Evolutionary conservation across 2,329 filamentous ascomycete species (phyloP).

Genomic region (Ophiostoma himal-ulmi): DNA sequence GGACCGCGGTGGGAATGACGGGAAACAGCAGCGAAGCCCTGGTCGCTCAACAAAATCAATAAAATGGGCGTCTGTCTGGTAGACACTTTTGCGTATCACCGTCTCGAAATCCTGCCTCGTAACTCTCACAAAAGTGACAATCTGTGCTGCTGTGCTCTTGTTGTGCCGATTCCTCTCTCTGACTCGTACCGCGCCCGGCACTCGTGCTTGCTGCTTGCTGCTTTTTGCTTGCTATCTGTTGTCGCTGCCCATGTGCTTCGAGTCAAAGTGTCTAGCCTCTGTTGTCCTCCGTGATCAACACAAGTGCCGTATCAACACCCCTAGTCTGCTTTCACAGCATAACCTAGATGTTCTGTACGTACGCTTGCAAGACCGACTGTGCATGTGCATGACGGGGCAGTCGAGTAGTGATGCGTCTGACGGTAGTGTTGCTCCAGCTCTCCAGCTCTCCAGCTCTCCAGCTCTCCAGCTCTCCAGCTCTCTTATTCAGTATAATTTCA

Average conservation of each 20-base stretch:
- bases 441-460: background rate
- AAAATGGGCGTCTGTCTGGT: background rate
- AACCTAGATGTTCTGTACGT: background rate
- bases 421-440: background rate
- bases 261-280: background rate
- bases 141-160: constrained; percentile 2
- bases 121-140: constrained; percentile 3
- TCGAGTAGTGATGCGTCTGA: background rate
- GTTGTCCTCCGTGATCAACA: background rate
- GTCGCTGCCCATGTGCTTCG: background rate
- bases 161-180: background rate
- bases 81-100: constrained; percentile 17
- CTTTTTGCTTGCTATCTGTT: background rate
- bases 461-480: background rate
- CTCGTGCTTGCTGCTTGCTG: background rate
- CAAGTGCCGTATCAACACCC: background rate
- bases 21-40: background rate
- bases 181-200: background rate
- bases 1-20: background rate
- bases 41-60: background rate
- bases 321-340: background rate
- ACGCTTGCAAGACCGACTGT: background rate
- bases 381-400: background rate
- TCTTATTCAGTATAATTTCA: background rate
- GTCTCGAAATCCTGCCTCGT: background rate